Base-by-base conservation (phyloP, 805 yeast genomes). In the Scheffersomyces coipomensis region DNA sequence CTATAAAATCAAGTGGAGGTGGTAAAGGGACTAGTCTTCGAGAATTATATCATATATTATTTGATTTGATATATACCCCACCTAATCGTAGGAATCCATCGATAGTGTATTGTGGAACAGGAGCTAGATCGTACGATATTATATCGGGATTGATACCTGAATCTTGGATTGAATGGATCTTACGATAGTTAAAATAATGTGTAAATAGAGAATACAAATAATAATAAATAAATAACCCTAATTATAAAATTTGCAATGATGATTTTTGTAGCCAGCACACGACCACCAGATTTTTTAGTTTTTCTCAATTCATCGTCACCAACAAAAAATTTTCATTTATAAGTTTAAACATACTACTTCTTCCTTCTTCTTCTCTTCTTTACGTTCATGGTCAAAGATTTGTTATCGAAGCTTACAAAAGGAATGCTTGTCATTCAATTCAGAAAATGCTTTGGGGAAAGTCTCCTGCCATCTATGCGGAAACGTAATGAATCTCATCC, bases 381-480 rank as follows among this genome's bases (percentile, higher is more conserved):
- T 56, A 73, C 79, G 74, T 76, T 72, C 85, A 78, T 80, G 80
- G 73, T 58, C 76, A 64, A 82, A 82, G 87, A 82, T 79, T 82
- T 81, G 86, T 80, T 80, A 60, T 76, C 88, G 81, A 82, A 81
- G 87, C 82, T 63, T 62, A 61, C 87, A 71, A 47, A 79, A 72
- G 74, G 79, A 68, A 45, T 37, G 39, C 21, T 34, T 39, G 33
- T 39, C 46, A 36, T 35, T 32, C 39, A 33, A 16, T 40, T 52
- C 52, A 45, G 37, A 18, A 17, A 48, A 60, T 60, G 85, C 85
- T 81, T 82, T 76, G 88, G 89, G 89, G 88, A 83, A 83, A 83
- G 89, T 83, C 89, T 83, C 88, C 89, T 79, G 85, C 85, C 85
- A 64, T 60, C 39, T 60, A 66, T 68, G 79, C 84, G 88, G 88